These are phyloP conservation scores for Suillus clintonianus DNA, from an alignment of 768 basidiomycete genomes.

Conservation along the genomic window DNA sequence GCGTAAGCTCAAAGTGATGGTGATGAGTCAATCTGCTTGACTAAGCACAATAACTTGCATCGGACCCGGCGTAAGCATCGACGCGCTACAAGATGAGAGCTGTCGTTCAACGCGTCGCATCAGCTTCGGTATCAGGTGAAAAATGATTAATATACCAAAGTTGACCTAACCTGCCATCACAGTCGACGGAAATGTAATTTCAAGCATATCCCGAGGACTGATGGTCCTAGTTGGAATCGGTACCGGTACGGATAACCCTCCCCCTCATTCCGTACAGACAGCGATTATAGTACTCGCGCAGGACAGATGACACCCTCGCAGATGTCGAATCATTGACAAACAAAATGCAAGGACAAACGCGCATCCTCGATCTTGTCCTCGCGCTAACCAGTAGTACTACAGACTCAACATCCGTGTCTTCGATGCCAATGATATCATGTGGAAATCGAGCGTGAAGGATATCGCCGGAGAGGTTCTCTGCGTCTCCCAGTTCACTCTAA, in stretches of 20 bases:
- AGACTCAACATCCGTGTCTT: slow-evolving; percentile 79
- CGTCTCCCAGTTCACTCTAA: slow-evolving; percentile 91
- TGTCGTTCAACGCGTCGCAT: slow-evolving; percentile 79
- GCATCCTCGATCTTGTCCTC: neutral
- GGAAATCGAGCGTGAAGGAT: slow-evolving; percentile 88
- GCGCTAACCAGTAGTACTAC: slow-evolving; percentile 9
- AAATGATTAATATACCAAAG: too few species aligned
- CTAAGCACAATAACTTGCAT: neutral
- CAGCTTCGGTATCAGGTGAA: slow-evolving; percentile 83
- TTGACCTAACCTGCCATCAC: slow-evolving; percentile 10
- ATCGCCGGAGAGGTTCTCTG: slow-evolving; percentile 90
- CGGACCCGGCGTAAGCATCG: neutral
- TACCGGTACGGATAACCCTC: slow-evolving; percentile 50
- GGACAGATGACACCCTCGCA: slow-evolving; percentile 74
- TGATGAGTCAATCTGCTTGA: too few species aligned
- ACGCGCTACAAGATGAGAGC: slow-evolving; percentile 63
- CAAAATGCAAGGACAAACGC: slow-evolving; percentile 65
- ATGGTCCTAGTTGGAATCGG: slow-evolving; percentile 93
- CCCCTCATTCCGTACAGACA: slow-evolving; percentile 8
- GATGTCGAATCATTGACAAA: slow-evolving; percentile 76
- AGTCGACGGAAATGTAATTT: slow-evolving; percentile 83
- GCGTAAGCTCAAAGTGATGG: too few species aligned
- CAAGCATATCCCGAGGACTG: slow-evolving; percentile 80
- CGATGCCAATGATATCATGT: slow-evolving; percentile 64
- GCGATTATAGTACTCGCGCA: slow-evolving; percentile 14